phyloP scores from a whole-genome alignment of 1,284 basidiomycete genomes.

The Apiotrichum akiyoshidainum region DNA sequence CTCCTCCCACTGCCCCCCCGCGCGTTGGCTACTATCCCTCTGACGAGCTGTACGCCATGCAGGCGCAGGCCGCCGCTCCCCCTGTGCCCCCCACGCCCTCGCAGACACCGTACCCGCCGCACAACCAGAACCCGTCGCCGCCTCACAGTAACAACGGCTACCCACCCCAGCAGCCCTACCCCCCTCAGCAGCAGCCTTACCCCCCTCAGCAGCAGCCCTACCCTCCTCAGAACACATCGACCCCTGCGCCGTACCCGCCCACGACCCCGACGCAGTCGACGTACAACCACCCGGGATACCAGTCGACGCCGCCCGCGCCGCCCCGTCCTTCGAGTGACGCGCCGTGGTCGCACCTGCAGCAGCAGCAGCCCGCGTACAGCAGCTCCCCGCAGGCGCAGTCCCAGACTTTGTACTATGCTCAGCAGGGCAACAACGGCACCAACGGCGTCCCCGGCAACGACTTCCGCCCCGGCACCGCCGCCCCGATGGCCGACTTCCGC shows the following conservation, averaged over 20 bases:
- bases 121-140: conserved; percentile 1
- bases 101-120: not conserved
- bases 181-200: conserved; percentile 7
- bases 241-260: conserved; percentile 2
- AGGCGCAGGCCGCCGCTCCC: conserved; percentile 15
- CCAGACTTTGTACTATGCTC: conserved; percentile 9
- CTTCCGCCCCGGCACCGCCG: not conserved
- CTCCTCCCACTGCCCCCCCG: conserved; percentile 10
- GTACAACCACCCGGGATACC: conserved; percentile 1
- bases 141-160: conserved; percentile 1
- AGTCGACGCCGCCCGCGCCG: not conserved
- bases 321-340: not conserved
- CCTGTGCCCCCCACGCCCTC: conserved; percentile 8
- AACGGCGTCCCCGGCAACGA: no score
- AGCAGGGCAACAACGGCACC: not conserved
- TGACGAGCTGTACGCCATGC: conserved; percentile 42
- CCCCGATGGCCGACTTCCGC: conserved; percentile 4
- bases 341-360: conserved; percentile 5
- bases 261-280: not conserved
- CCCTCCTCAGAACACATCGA: conserved; percentile 5
- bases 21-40: conserved; percentile 45
- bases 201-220: conserved; percentile 9
- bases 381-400: conserved; percentile 9
- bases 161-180: conserved; percentile 7
- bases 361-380: conserved; percentile 3